Conservation (phyloP, 1,284 basidiomycete genomes). For the Fistulinella cinereoalba region DNA sequence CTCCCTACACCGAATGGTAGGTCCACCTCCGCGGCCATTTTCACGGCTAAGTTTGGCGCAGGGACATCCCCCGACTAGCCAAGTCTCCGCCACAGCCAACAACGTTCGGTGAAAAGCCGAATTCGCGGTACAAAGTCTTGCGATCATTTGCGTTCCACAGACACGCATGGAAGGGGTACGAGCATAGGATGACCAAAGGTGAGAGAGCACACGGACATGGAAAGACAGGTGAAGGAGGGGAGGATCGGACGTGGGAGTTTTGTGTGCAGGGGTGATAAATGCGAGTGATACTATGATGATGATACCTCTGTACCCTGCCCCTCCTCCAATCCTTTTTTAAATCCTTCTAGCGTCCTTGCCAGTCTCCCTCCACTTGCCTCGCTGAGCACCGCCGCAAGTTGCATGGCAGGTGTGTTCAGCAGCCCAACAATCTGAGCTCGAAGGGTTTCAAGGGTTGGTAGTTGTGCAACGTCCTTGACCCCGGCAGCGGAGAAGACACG, state of each 20-base stretch:
- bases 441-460: slow-evolving; percentile 70
- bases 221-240: slow-evolving; percentile 67
- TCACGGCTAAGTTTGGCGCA: slow-evolving; percentile 29
- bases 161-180: slow-evolving; percentile 76
- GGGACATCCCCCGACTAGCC: slow-evolving; percentile 79
- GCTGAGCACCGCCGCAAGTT: slow-evolving; percentile 65
- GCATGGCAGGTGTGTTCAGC: slow-evolving; percentile 65
- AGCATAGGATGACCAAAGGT: slow-evolving; percentile 90
- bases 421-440: slow-evolving; percentile 74
- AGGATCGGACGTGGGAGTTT: slow-evolving; percentile 80
- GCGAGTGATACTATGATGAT: slow-evolving; percentile 19
- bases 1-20: slow-evolving; percentile 89
- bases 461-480: slow-evolving; percentile 58
- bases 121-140: slow-evolving; percentile 70
- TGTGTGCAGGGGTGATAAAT: slow-evolving; percentile 41
- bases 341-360: slow-evolving; percentile 73
- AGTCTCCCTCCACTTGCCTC: slow-evolving; percentile 73
- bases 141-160: slow-evolving; percentile 84
- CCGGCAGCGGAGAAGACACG: slow-evolving; percentile 57
- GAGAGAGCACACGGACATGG: slow-evolving; percentile 62
- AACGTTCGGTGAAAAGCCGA: slow-evolving; percentile 43
- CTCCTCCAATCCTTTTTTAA: slow-evolving; percentile 72
- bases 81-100: slow-evolving; percentile 63
- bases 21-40: slow-evolving; percentile 18
- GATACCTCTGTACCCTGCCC: slow-evolving; percentile 25